Base-by-base conservation (phyloP, 2,329 filamentous ascomycete genomes). In the Calonectria crousiana region DNA sequence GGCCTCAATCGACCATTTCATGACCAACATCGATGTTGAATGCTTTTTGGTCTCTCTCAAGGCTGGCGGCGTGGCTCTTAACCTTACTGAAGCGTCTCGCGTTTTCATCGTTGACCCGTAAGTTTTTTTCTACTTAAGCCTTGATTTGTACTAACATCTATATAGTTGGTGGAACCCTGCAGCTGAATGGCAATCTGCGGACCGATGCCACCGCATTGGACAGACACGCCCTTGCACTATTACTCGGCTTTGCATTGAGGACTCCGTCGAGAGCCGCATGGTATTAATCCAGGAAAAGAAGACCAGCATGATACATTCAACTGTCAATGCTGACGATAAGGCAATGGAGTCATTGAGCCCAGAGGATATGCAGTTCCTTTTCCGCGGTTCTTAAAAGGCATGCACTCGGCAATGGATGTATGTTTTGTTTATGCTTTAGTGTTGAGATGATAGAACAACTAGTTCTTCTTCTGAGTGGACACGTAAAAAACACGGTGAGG, bases 151-250 rank as follows among this genome's bases (percentile, higher is more conserved):
- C 75, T 84, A 74, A 86, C 67, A 6, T 32, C 73, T 38, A 75
- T 44, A n/a, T 78, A 95, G 94, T 79, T 98, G 97, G 97, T 99
- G 97, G 97, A 98, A 98, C 79, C 97, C 97, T n/a, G 96, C 96
- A n/a, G 96, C 96, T 0, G 97, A 99, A 86, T 99, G 97, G 97
- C 97, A 99, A 86, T 97, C 94, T 75, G 97, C 97, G 3, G 97
- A 99, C 84, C 91, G 95, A 77, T 95, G 94, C 82, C 97, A 98
- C 85, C 95, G 97, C 71, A 99, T 98, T 79, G 97, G 97, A 38
- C 97, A 99, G 87, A 95, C 93, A 60, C 94, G 97, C 10, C 96
- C 96, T 34, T 98, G 97, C 83, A 95, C 95, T 44, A 98, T 99
- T 80, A 98, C 96, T 1, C 93, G 97, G 34, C 91, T 99, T 14